A percentile compares a stretch with the other conserved stretches of the same genome.
Conservation (phyloP, 2,329 filamentous ascomycete species). For the Diaporthe capsici region DNA sequence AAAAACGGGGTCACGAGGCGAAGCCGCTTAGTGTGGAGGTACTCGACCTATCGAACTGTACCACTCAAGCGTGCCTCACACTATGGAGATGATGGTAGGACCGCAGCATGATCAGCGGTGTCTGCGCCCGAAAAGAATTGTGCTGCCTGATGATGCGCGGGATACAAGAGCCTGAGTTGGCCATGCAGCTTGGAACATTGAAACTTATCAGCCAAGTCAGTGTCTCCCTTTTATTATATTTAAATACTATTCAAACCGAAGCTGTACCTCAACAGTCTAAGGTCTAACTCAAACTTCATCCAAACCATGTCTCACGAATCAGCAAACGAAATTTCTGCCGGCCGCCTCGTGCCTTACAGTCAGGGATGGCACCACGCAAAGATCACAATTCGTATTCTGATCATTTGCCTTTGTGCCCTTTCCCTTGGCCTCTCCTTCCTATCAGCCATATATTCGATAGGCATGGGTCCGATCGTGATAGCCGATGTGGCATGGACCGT, state of each 20-base stretch:
- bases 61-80: not conserved
- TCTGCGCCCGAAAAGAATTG: conserved; percentile 2
- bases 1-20: not conserved
- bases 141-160: not conserved
- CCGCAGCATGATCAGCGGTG: conserved; percentile 1
- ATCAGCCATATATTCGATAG: no score
- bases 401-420: not conserved
- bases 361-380: not conserved
- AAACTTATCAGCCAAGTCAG: not conserved
- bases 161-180: not conserved
- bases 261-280: not conserved
- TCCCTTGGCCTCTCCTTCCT: not conserved
- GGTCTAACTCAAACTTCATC: no score
- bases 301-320: not conserved
- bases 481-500: not conserved
- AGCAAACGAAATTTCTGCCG: not conserved
- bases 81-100: not conserved
- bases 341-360: not conserved
- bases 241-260: not conserved
- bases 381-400: not conserved
- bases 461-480: not conserved
- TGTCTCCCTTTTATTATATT: not conserved
- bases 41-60: not conserved
- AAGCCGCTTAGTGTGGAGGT: not conserved
- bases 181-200: not conserved